phyloP scores from a whole-genome alignment of 2,329 filamentous ascomycete species.

The Leptographium galeiforme region DNA sequence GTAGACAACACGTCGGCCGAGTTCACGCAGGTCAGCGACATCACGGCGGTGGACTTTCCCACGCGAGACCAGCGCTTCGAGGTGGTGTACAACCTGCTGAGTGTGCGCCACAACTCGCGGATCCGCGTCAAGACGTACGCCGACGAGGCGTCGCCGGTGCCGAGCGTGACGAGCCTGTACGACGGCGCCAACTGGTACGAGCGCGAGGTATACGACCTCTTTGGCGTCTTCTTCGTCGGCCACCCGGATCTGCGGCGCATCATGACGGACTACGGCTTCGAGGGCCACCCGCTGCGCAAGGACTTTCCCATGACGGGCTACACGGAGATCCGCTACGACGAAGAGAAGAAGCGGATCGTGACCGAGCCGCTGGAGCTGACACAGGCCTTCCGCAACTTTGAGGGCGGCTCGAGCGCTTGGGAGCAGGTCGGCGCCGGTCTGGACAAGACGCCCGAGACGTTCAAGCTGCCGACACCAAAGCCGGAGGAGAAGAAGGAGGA shows the following conservation, averaged over 20 bases:
- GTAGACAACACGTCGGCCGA: conserved; percentile 89
- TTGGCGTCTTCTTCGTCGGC: conserved; percentile 89
- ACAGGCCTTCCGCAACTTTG: conserved; percentile 97
- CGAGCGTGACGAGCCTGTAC: conserved; percentile 72
- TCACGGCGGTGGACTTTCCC: conserved; percentile 92
- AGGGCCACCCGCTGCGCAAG: conserved; percentile 92
- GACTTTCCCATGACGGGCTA: conserved; percentile 97
- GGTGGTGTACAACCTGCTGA: conserved; percentile 93
- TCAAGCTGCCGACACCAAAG: conserved; percentile 91
- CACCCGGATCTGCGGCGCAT: conserved; percentile 94
- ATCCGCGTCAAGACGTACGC: conserved; percentile 98
- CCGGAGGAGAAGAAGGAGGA: conserved; percentile 86
- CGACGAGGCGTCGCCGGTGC: conserved; percentile 87
- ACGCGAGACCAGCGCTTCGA: conserved; percentile 94
- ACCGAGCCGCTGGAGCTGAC: conserved; percentile 96
- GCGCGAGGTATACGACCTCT: conserved; percentile 93
- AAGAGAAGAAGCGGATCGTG: conserved; percentile 98
- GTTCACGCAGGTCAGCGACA: conserved; percentile 83
- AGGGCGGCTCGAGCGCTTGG: conserved; percentile 66
- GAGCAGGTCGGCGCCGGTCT: conserved; percentile 54
- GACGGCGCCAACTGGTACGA: conserved; percentile 99
- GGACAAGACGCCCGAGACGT: conserved; percentile 69
- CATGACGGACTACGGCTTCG: conserved; percentile 99
- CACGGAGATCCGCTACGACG: conserved; percentile 94
- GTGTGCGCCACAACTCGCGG: conserved; percentile 88